phyloP scores from a whole-genome alignment of 306 rosid species.

The Abrus pulchellus region DNA sequence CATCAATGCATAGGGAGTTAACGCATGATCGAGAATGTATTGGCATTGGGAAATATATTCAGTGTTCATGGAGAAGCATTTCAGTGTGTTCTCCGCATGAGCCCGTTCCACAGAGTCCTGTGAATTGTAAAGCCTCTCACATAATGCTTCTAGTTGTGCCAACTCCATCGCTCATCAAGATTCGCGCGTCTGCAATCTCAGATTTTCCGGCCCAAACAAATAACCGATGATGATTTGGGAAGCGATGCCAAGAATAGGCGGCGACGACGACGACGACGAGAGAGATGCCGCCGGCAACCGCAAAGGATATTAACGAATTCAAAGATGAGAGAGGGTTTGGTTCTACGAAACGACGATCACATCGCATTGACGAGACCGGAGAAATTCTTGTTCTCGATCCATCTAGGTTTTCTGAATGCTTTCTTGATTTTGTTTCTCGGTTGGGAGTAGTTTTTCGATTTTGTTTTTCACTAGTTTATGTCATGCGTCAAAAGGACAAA shows the following conservation, averaged over 20 bases:
- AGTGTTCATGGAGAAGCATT: conserved; percentile 65
- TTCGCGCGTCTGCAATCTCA: background rate
- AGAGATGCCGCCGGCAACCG: conserved; percentile 41
- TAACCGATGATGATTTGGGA: background rate
- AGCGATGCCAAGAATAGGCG: conserved; percentile 3
- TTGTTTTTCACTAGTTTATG: conserved; percentile 39
- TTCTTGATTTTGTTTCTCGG: conserved; percentile 5
- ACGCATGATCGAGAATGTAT: conserved; percentile 67
- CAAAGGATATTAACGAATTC: conserved; percentile 32
- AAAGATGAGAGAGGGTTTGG: conserved; percentile 15
- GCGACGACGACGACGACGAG: conserved; percentile 24
- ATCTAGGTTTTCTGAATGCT: conserved; percentile 57
- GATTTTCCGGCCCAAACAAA: background rate
- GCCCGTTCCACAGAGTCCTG: conserved; percentile 70
- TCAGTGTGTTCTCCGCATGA: conserved; percentile 68
- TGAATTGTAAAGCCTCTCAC: conserved; percentile 71
- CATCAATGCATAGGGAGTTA: conserved; percentile 72
- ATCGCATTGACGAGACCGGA: conserved; percentile 39
- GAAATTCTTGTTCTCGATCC: conserved; percentile 40
- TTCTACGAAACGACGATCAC: conserved; percentile 19
- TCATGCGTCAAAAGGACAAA: conserved; percentile 33
- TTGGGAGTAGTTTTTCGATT: conserved; percentile 14
- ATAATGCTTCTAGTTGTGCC: conserved; percentile 68
- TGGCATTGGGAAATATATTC: conserved; percentile 71
- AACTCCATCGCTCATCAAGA: conserved; percentile 54